Conservation (phyloP, 179 eudicot species). For the Amaranthus tricolor region DNA sequence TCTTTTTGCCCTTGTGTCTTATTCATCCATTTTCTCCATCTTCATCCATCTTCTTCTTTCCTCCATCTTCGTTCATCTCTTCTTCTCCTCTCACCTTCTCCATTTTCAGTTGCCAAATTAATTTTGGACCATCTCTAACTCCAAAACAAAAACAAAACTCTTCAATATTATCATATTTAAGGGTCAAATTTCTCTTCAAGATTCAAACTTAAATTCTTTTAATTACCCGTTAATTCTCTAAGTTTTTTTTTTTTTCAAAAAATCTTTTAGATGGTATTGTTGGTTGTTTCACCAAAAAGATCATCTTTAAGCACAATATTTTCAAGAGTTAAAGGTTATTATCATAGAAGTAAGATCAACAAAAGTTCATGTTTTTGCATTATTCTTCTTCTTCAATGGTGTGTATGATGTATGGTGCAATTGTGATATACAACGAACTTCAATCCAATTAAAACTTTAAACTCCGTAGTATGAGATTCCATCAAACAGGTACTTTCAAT, state of each 20-base stretch:
- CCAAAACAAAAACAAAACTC: conserved; percentile 2
- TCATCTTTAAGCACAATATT: conserved; percentile 61
- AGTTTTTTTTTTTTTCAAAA: no score
- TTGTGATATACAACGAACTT: no score
- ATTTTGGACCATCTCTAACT: neutral
- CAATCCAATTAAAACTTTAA: no score
- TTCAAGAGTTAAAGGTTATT: conserved; percentile 59
- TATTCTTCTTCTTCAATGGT: conserved; percentile 27
- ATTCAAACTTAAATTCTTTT: neutral
- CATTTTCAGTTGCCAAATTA: conserved; percentile 8
- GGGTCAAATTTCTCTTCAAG: neutral
- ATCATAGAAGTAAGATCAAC: conserved; percentile 39
- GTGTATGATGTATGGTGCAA: conserved; percentile 9
- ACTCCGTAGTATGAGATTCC: no score
- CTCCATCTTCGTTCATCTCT: no score
- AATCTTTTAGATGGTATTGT: conserved; percentile 43
- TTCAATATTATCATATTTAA: neutral
- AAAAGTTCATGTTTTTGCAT: conserved; percentile 37
- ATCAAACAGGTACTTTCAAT: no score
- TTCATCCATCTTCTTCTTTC: no score
- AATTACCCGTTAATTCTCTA: no score
- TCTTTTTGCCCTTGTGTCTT: no score
- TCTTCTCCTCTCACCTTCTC: neutral
- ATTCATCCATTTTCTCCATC: no score
- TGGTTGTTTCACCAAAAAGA: conserved; percentile 46